These are phyloP conservation scores for Arachis hypogaea DNA, from an alignment of 306 rosid species.

Conservation along the genomic window DNA sequence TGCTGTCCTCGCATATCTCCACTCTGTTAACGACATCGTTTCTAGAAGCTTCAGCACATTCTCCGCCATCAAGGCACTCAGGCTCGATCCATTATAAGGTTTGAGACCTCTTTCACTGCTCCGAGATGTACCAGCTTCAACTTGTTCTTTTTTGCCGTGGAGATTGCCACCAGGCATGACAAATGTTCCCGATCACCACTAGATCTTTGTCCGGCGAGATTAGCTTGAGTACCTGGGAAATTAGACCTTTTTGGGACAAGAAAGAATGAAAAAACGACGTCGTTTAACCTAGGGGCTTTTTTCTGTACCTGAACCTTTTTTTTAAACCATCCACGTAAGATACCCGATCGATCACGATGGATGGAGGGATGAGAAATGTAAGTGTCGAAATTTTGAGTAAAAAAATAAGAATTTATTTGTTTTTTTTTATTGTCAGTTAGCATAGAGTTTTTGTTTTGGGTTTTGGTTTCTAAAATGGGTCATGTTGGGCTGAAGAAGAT, in stretches of 20 bases:
- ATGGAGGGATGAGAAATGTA: too few relatives aligned
- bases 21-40: conserved; percentile 65
- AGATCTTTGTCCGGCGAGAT: conserved; percentile 54
- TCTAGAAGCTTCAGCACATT: conserved; percentile 71
- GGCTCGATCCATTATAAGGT: conserved; percentile 47
- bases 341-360: too few relatives aligned
- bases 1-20: conserved; percentile 61
- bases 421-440: too few relatives aligned
- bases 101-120: conserved; percentile 50
- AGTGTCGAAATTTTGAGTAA: too few relatives aligned
- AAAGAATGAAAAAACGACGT: too few relatives aligned
- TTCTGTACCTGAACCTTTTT: too few relatives aligned
- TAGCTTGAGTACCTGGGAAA: conserved; percentile 53
- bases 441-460: too few relatives aligned
- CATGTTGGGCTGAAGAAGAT: too few relatives aligned
- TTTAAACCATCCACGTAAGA: too few relatives aligned
- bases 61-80: conserved; percentile 52
- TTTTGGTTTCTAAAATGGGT: too few relatives aligned
- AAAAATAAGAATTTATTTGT: too few relatives aligned
- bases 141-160: conserved; percentile 61
- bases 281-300: too few relatives aligned
- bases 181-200: conserved; percentile 58
- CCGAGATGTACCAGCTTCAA: conserved; percentile 56
- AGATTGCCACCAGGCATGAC: conserved; percentile 60
- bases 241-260: conserved; percentile 46